Evolutionary conservation across 176 grass and related monocot species (phyloP), one percentile per base, ranked within the genome.

Genomic region (Luzula sylvatica): DNA sequence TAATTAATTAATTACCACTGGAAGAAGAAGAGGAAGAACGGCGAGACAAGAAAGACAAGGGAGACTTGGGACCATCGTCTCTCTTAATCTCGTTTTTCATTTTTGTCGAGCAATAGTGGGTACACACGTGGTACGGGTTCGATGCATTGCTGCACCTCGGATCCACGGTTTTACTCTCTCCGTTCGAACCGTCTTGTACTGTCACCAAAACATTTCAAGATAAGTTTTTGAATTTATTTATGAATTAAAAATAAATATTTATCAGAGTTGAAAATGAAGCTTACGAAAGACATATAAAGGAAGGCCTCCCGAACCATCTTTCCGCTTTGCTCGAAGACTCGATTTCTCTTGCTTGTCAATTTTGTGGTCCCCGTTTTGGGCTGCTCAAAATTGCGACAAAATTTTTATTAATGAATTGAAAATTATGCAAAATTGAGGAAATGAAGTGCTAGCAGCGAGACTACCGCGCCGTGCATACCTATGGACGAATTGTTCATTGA

Each of bases 121-220:
- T 73, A 11, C 92, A 98, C 7, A 79, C 58, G 68, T 98, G 92
- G 40, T 71, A 98, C n/a, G 92, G 92, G 50, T 98, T 98, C 65
- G 74, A 55, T 0, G 81, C 67, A 14, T 90, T 83, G 49, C 67
- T 69, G 41, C 92, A 98, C 29, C 73, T 82, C 1, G 75, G 81
- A 59, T 87, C 81, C 1, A 87, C 92, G 67, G 18, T 64, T 64
- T 27, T 48, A 20, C 26, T 16, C 8, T 64, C 59, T 20, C 21
- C n/a, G 26, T 24, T 30, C 29, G 42, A 64, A 50, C 43, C 60
- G 13, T 35, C 42, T 64, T 35, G 30, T 9, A 35, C 30, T 35
- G 1, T 35, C 30, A 35, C 9, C 30, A 35, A 35, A 35, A 1
- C 30, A 35, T 35, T 35, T 35, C 9, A 35, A 7, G 5, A 35